These are phyloP conservation scores for Fusarium tuaranense DNA, from an alignment of 2,329 filamentous ascomycete genomes.

Conservation along the genomic window DNA sequence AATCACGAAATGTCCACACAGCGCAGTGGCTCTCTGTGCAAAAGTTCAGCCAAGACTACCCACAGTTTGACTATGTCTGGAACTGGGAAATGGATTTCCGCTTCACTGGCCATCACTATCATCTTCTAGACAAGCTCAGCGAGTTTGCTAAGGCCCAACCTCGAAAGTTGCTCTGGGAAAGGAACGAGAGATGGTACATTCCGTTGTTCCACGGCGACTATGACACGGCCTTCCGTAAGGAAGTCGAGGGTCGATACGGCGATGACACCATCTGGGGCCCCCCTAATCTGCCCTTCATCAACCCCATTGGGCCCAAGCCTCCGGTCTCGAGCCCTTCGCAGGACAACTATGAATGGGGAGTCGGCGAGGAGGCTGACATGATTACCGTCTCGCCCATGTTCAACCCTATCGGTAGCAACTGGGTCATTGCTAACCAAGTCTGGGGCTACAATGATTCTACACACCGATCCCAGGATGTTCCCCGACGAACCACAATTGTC, in stretches of 20 bases:
- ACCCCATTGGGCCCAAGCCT: constrained; percentile 72
- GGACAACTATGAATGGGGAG: constrained; percentile 82
- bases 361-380: constrained; percentile 80
- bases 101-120: constrained; percentile 84
- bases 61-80: constrained; percentile 85
- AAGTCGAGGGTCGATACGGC: constrained; percentile 67
- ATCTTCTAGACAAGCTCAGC: constrained; percentile 75
- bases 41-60: constrained; percentile 80
- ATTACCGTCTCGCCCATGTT: constrained; percentile 85
- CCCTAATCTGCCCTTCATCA: constrained; percentile 67
- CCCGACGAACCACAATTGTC: constrained; percentile 81
- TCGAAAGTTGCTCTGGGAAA: constrained; percentile 79
- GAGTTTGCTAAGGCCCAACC: constrained; percentile 76
- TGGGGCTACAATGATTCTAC: constrained; percentile 71
- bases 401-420: constrained; percentile 77
- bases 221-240: constrained; percentile 73
- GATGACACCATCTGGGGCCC: constrained; percentile 75
- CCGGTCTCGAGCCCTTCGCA: constrained; percentile 67
- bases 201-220: constrained; percentile 76
- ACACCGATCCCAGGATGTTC: constrained; percentile 66
- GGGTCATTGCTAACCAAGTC: constrained; percentile 76
- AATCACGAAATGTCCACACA: constrained; percentile 65
- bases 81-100: constrained; percentile 90
- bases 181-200: constrained; percentile 79
- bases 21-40: constrained; percentile 80